A percentile compares a stretch with the other conserved stretches of the same genome.
Conservation (phyloP, 306 rosid species). For the Senna siamea region DNA sequence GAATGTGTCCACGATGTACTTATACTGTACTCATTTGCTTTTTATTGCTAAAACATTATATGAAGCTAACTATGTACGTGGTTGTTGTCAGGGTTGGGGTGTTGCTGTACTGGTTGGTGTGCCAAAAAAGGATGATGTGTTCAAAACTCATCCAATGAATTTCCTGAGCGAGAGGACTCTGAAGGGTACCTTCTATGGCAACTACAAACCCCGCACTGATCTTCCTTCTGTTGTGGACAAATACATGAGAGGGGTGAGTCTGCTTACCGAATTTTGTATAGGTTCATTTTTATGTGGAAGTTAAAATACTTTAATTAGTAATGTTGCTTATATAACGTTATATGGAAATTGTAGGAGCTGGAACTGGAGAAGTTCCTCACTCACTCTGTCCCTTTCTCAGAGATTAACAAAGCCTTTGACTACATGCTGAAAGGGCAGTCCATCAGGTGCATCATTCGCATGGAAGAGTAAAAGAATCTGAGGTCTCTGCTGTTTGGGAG, state of each 20-base stretch:
- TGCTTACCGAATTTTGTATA: not conserved
- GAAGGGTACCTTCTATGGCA: constrained; percentile 90
- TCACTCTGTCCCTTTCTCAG: constrained; percentile 48
- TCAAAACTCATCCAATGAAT: constrained; percentile 68
- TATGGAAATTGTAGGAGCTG: constrained; percentile 43
- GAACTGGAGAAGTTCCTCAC: constrained; percentile 60
- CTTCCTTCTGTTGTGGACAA: constrained; percentile 74
- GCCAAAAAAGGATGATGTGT: constrained; percentile 63
- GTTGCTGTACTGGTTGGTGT: constrained; percentile 74
- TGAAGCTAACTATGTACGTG: too few species aligned
- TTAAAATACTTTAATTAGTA: not conserved
- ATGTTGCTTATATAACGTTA: not conserved
- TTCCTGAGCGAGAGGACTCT: constrained; percentile 83
- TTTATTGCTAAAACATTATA: not conserved
- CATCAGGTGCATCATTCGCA: constrained; percentile 50
- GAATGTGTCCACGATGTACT: constrained; percentile 74
- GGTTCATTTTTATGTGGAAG: not conserved
- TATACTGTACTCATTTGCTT: not conserved
- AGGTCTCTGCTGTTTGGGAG: not conserved
- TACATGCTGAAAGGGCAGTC: constrained; percentile 53
- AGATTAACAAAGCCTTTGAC: constrained; percentile 57
- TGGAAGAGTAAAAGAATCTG: constrained; percentile 22
- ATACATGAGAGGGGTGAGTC: constrained; percentile 69
- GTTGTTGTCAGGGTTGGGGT: constrained; percentile 86
- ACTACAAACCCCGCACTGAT: constrained; percentile 84